phyloP scores from a whole-genome alignment of 805 yeast species.

The Starmerella sirachaensis region DNA sequence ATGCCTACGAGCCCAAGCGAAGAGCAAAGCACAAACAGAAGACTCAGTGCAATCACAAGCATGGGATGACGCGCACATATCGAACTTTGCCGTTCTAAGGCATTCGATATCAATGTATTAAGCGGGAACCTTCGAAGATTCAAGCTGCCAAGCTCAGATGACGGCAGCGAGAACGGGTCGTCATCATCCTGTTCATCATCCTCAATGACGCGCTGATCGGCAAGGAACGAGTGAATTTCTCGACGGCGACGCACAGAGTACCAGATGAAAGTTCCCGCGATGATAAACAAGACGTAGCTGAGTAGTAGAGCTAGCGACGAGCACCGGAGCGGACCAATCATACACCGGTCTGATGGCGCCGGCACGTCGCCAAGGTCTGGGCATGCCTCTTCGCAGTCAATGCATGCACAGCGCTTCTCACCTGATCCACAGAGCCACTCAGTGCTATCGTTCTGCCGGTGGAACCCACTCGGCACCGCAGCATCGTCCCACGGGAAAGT shows the following conservation, averaged over 20 bases:
- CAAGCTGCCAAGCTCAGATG: conserved; percentile 18
- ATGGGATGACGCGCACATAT: conserved; percentile 54
- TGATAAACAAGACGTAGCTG: conserved; percentile 27
- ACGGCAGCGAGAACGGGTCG: conserved; percentile 25
- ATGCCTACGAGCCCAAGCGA: conserved; percentile 42
- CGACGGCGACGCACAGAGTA: conserved; percentile 7
- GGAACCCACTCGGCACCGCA: conserved; percentile 1
- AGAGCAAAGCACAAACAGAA: conserved; percentile 34
- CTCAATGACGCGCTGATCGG: conserved; percentile 31
- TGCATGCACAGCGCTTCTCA: conserved; percentile 53
- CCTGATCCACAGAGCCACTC: conserved; percentile 47
- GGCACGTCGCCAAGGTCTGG: conserved; percentile 38
- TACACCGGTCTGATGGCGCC: conserved; percentile 37
- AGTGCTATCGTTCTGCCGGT: conserved; percentile 22
- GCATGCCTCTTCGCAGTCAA: conserved; percentile 76
- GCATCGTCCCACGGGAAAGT: conserved; percentile 46
- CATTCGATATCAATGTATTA: conserved; percentile 37
- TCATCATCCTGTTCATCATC: conserved; percentile 31
- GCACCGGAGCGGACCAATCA: conserved; percentile 55
- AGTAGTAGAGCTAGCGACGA: conserved; percentile 52
- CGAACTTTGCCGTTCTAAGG: conserved; percentile 42
- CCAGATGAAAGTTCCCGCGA: conserved; percentile 7
- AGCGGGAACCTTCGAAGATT: conserved; percentile 32
- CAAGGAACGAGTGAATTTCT: conserved; percentile 10
- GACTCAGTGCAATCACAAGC: conserved; percentile 35